A percentile compares a stretch with the other conserved stretches of the same genome.
These are phyloP conservation scores for Babesia gibsoni DNA, from an alignment of 169 alveolate species.

Conservation along the genomic window DNA sequence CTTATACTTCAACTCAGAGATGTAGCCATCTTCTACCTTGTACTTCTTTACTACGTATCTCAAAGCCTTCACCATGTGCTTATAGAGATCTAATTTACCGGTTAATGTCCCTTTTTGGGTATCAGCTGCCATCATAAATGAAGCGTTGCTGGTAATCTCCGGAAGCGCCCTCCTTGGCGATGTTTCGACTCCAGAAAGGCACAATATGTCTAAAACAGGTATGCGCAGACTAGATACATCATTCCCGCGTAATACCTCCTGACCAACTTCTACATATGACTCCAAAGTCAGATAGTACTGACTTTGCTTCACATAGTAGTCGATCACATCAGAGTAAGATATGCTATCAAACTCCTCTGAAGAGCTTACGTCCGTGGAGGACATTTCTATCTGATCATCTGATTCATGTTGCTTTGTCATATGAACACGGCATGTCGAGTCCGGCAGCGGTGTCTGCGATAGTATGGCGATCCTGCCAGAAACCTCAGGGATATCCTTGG, in stretches of 20 bases:
- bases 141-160: background rate
- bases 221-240: background rate
- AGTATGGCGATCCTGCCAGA: conserved; percentile 22
- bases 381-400: background rate
- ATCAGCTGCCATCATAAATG: background rate
- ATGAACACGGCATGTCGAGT: conserved; percentile 1
- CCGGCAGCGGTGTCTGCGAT: conserved; percentile 57
- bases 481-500: conserved; percentile 46
- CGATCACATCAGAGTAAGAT: conserved; percentile 43
- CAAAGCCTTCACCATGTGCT: conserved; percentile 33
- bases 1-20: conserved; percentile 48
- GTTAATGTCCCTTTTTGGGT: background rate
- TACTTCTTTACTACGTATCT: conserved; percentile 33
- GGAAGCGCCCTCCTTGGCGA: background rate
- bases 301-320: conserved; percentile 14
- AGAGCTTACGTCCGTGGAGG: background rate
- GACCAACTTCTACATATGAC: conserved; percentile 34
- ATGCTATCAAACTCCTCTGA: conserved; percentile 5
- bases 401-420: background rate
- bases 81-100: conserved; percentile 8
- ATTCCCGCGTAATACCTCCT: conserved; percentile 4
- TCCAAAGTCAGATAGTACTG: conserved; percentile 40
- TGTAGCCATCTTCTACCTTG: conserved; percentile 41
- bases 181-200: background rate
- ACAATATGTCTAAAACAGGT: conserved; percentile 3